Evolutionary conservation across 2,329 filamentous ascomycete genomes (phyloP).

Genomic region (Allantophomopsis lycopodina): DNA sequence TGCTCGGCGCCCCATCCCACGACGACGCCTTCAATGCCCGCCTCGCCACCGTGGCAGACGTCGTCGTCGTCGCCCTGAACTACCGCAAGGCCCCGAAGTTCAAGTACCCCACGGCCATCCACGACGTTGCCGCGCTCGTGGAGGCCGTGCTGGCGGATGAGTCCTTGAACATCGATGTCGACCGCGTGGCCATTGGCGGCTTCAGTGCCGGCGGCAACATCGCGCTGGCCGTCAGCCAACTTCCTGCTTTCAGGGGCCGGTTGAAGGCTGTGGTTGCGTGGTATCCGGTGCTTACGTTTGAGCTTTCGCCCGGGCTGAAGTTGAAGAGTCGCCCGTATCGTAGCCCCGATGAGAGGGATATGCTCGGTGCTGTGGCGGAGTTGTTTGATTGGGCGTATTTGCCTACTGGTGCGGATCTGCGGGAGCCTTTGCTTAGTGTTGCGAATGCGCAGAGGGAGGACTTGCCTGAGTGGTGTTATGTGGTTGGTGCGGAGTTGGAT

Average conservation of each 20-base stretch:
- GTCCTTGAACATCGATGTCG: constrained; percentile 28
- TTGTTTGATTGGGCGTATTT: constrained; percentile 9
- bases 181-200: constrained; percentile 28
- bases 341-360: constrained; percentile 2
- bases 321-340: constrained; percentile 10
- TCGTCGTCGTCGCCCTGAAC: constrained; percentile 31
- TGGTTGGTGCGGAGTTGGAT: constrained; percentile 14
- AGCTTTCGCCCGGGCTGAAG: constrained; percentile 12
- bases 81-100: constrained; percentile 32
- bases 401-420: constrained; percentile 8
- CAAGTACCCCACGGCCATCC: constrained; percentile 27
- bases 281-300: constrained; percentile 23
- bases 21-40: constrained; percentile 32
- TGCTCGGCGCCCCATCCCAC: constrained; percentile 24
- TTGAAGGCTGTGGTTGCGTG: constrained; percentile 25
- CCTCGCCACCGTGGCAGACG: constrained; percentile 24
- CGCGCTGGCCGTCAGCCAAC: constrained; percentile 25
- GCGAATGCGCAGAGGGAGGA: constrained; percentile 7
- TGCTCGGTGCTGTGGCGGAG: constrained; percentile 4
- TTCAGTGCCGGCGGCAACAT: constrained; percentile 38
- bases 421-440: constrained; percentile 10
- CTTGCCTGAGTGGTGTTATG: constrained; percentile 9
- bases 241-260: constrained; percentile 16
- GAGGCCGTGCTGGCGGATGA: constrained; percentile 26
- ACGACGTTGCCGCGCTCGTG: constrained; percentile 30